Conservation (phyloP, 2,329 filamentous ascomycete genomes). For the Penicillium rolfsii region DNA sequence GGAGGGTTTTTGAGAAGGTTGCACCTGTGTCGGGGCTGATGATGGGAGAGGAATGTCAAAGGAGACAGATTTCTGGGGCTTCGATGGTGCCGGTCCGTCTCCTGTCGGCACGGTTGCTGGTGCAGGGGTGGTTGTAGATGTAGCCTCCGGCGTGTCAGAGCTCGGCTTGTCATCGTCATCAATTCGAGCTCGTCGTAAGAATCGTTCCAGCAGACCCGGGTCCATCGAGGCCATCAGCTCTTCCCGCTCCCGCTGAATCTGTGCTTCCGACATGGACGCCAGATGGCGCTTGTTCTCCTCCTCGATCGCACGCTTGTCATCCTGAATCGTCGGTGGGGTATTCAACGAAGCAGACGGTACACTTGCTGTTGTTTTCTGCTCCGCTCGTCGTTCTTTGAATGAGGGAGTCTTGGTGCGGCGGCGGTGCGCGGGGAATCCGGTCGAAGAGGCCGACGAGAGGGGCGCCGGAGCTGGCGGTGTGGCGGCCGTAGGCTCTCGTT, state of each 20-base stretch:
- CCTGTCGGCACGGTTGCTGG: constrained; percentile 11
- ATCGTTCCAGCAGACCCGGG: constrained; percentile 72
- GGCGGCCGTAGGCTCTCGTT: constrained; percentile 63
- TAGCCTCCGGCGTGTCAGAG: not conserved
- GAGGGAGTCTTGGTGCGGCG: constrained; percentile 73
- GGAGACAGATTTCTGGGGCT: constrained; percentile 39
- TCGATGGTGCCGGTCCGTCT: constrained; percentile 11
- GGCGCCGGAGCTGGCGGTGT: constrained; percentile 56
- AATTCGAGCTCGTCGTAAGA: constrained; percentile 76
- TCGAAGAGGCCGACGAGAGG: constrained; percentile 53
- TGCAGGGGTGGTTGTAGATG: not conserved
- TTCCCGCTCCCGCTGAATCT: constrained; percentile 77
- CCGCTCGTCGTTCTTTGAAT: constrained; percentile 72
- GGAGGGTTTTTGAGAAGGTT: constrained; percentile 11
- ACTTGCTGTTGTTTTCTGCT: constrained; percentile 23
- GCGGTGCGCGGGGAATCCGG: constrained; percentile 88
- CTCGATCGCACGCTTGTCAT: constrained; percentile 75
- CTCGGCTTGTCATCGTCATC: constrained; percentile 58
- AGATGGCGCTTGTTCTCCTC: constrained; percentile 77
- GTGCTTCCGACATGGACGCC: constrained; percentile 74
- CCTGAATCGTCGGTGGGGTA: constrained; percentile 26
- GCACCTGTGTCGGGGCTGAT: constrained; percentile 12
- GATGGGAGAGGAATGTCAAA: constrained; percentile 26
- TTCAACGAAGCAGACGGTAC: not conserved
- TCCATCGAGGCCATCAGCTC: constrained; percentile 81